Conservation (phyloP, 306 rosid genomes). For the Medicago lupulina region DNA sequence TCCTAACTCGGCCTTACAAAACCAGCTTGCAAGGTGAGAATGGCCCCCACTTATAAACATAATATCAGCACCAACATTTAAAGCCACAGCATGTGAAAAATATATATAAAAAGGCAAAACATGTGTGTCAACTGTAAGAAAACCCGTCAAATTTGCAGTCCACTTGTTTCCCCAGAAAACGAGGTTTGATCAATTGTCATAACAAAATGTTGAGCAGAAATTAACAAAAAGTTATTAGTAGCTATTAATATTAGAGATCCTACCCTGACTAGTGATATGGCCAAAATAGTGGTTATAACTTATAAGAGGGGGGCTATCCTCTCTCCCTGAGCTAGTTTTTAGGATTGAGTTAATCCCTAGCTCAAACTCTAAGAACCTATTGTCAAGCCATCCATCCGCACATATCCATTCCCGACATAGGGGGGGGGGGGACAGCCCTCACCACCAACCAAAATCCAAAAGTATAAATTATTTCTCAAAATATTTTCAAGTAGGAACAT, state of each 20-base stretch:
- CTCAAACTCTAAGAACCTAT: neutral
- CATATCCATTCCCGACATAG: neutral
- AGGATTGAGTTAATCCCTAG: neutral
- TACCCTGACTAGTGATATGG: neutral
- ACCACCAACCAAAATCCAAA: conserved; percentile 4
- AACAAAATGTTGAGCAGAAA: neutral
- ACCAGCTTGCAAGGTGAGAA: too few relatives aligned
- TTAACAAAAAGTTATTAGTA: neutral
- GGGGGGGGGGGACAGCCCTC: neutral
- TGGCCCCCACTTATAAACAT: too few relatives aligned
- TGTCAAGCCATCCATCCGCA: neutral
- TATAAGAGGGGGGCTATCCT: neutral
- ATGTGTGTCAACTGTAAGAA: neutral
- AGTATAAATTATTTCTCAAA: neutral
- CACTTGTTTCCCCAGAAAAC: conserved; percentile 22
- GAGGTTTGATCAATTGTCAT: neutral
- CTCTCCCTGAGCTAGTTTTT: neutral
- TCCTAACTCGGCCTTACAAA: too few relatives aligned
- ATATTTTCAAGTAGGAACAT: neutral
- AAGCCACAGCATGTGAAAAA: conserved; percentile 4
- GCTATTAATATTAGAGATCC: neutral
- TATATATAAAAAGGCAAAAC: neutral
- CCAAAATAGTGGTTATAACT: conserved; percentile 2
- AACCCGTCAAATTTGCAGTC: conserved; percentile 10
- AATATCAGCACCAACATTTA: neutral